Evolutionary conservation across 1,284 basidiomycete species (phyloP).

Genomic region (Inonotus obliquus): DNA sequence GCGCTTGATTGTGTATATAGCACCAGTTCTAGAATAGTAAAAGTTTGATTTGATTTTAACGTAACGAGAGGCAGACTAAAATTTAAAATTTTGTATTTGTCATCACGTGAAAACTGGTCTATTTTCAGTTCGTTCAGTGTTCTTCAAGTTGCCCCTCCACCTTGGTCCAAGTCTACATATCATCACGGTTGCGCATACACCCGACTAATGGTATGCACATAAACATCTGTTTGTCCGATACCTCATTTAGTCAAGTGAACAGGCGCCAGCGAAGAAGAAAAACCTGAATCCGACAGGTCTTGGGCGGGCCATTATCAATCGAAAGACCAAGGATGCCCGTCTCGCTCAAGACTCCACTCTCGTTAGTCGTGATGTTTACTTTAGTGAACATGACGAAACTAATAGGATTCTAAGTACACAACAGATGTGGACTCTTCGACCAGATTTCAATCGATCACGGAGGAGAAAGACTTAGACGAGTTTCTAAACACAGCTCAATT

Average conservation of each 20-base stretch:
- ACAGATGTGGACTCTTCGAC: constrained; percentile 69
- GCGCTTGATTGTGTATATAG: too few relatives aligned
- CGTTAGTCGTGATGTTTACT: constrained; percentile 41
- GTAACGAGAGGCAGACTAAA: too few relatives aligned
- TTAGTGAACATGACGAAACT: not conserved
- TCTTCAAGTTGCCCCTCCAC: too few relatives aligned
- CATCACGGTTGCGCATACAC: too few relatives aligned
- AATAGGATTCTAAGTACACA: constrained; percentile 52
- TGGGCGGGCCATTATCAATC: constrained; percentile 89
- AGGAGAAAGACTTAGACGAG: constrained; percentile 94
- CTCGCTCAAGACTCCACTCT: constrained; percentile 67
- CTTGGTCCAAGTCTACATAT: too few relatives aligned
- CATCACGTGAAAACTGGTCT: too few relatives aligned
- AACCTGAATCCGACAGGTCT: constrained; percentile 72
- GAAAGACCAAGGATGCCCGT: constrained; percentile 77
- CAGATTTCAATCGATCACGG: constrained; percentile 88
- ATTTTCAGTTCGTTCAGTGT: too few relatives aligned
- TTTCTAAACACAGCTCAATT: constrained; percentile 94
- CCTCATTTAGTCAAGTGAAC: not conserved
- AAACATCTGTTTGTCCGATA: not conserved
- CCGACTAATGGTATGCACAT: constrained; percentile 3
- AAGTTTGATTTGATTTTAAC: too few relatives aligned
- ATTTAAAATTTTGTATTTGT: too few relatives aligned
- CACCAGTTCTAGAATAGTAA: too few relatives aligned
- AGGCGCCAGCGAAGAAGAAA: constrained; percentile 45